Evolutionary conservation across 1,284 basidiomycete species (phyloP).

Genomic region (Cutaneotrichosporon dermatis): DNA sequence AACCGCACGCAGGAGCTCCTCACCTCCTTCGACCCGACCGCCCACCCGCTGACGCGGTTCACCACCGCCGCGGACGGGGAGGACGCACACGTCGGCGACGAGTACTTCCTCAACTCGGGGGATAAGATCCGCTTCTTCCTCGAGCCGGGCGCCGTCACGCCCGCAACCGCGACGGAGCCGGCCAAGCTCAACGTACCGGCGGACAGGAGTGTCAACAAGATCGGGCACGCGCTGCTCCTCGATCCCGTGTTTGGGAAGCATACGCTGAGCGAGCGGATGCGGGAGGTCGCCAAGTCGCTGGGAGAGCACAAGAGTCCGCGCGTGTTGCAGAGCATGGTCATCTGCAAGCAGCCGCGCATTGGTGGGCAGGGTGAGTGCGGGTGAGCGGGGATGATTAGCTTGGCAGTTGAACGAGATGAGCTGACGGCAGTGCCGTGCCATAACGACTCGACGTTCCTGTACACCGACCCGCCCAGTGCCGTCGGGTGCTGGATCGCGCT

Average conservation of each 20-base stretch:
- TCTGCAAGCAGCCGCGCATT: conserved; percentile 81
- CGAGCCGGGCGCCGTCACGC: conserved; percentile 38
- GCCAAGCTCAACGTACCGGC: conserved; percentile 68
- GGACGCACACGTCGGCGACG: conserved; percentile 59
- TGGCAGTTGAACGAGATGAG: background rate
- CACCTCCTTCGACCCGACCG: conserved; percentile 65
- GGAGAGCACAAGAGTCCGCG: conserved; percentile 73
- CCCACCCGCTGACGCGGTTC: conserved; percentile 88
- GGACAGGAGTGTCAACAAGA: conserved; percentile 56
- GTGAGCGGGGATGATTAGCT: too few relatives aligned
- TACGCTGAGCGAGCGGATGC: conserved; percentile 68
- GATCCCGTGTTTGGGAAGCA: conserved; percentile 74
- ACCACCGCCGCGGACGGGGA: conserved; percentile 62
- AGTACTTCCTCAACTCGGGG: conserved; percentile 85
- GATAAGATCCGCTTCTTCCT: conserved; percentile 61
- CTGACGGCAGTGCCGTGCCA: conserved; percentile 55
- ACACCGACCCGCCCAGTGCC: conserved; percentile 84
- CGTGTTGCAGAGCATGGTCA: conserved; percentile 93
- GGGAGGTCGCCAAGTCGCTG: conserved; percentile 65
- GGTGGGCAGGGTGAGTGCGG: conserved; percentile 69
- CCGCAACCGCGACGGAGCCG: conserved; percentile 26
- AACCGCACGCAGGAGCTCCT: conserved; percentile 67
- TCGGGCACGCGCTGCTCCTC: conserved; percentile 62
- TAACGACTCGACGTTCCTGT: conserved; percentile 59
- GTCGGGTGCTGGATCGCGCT: conserved; percentile 95